Percentiles rank a stretch among this genome's conserved stretches.
phyloP scores from a whole-genome alignment of 805 yeast genomes.

The Lachancea kluyveri region DNA sequence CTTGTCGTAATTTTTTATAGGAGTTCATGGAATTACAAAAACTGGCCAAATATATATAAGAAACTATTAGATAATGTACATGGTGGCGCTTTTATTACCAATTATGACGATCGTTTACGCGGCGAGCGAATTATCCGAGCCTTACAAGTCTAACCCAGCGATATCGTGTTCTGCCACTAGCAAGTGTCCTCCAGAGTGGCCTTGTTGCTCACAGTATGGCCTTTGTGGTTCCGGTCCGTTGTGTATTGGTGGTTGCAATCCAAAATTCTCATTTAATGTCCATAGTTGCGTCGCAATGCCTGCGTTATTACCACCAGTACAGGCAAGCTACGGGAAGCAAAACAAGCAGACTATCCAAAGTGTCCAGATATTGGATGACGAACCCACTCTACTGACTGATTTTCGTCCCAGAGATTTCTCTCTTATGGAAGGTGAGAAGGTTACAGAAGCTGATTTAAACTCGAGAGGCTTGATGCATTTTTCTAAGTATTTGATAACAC shows the following conservation, averaged over 20 bases:
- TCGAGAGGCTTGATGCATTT: slow-evolving; percentile 27
- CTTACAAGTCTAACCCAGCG: slow-evolving; percentile 20
- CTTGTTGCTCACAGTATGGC: slow-evolving; percentile 89
- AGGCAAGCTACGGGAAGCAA: slow-evolving; percentile 35
- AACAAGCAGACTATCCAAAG: slow-evolving; percentile 25
- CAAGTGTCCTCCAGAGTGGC: slow-evolving; percentile 65
- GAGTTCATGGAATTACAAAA: no score
- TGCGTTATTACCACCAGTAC: slow-evolving; percentile 40
- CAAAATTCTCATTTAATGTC: slow-evolving; percentile 56
- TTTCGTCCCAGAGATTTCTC: slow-evolving; percentile 1
- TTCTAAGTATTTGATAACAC: slow-evolving; percentile 22
- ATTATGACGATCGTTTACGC: no score
- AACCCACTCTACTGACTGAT: slow-evolving; percentile 11
- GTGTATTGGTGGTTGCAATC: slow-evolving; percentile 88
- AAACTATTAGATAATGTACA: no score
- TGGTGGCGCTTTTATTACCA: no score
- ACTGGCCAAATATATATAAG: no score
- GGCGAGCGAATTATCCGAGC: no score
- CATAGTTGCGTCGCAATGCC: slow-evolving; percentile 84
- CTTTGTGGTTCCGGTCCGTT: slow-evolving; percentile 67
- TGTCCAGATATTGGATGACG: slow-evolving; percentile 13
- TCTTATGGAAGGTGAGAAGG: no score
- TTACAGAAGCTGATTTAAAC: no score
- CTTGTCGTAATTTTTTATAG: no score
- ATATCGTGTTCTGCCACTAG: slow-evolving; percentile 18